Base-by-base conservation (phyloP, 2,329 filamentous ascomycete species). In the Monilinia vaccinii-corymbosi region DNA sequence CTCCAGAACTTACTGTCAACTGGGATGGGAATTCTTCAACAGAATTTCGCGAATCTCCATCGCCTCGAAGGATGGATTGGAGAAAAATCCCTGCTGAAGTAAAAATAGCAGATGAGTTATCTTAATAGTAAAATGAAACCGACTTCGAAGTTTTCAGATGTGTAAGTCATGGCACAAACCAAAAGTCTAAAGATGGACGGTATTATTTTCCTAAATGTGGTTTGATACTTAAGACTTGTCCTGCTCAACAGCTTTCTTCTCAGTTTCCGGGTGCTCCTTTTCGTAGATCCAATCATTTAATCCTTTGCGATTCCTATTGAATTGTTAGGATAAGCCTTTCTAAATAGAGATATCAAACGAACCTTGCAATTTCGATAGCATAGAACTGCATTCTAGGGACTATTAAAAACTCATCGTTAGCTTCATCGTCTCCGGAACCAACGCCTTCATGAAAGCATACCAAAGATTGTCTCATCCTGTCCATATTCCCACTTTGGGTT, bases 201-300 rank as follows among this genome's bases (percentile, higher is more conserved):
- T 44, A 53, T 55, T 44, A 18, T 34, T n/a, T 32, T 34, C 23
- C n/a, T 13, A 44, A 44, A 23, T 31, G 25, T 1, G 8, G 32
- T 55, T 55, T 18, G 10, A 32, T 55, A 11, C 36, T 28, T 38
- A 52, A 3, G 53, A 21, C 7, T 56, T 40, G 16, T 34, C 45
- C 60, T 62, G n/a, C 25, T 57, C 32, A 8, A 61, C 58, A 40
- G 62, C 62, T 6, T 36, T 58, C 42, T 63, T 63, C 2, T 61
- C 61, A 81, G 63, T 40, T 67, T 82, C 78, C 60, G 81, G 79
- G 69, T 93, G 85, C 1, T 86, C 83, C 73, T 89, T 81, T 76
- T 97, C 92, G 74, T 93, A 94, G 64, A 99, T 85, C 94, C 94
- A 99, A 75, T 99, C 94, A 71, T 99, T 99, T 61, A 97, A 76